Percentiles rank a stretch among this genome's conserved stretches.
phyloP scores from a whole-genome alignment of 305 asterid genomes.

The Fraxinus dipetala region DNA sequence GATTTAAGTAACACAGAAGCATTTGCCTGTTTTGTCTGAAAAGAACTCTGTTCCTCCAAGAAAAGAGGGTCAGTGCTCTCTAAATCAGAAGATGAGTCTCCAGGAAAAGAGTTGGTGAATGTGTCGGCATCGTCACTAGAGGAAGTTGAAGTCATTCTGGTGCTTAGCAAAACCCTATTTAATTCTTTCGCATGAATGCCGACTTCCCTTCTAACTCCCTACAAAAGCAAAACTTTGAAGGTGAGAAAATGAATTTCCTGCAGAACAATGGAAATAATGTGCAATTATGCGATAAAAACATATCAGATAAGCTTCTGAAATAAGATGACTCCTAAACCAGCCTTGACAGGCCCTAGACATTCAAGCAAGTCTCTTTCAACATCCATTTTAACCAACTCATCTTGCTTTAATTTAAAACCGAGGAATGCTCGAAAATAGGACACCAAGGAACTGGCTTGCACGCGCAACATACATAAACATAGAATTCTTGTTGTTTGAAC shows the following conservation, averaged over 20 bases:
- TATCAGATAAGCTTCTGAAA: background rate
- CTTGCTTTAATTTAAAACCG: background rate
- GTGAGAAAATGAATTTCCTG: constrained; percentile 2
- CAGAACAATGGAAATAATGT: background rate
- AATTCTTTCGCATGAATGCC: constrained; percentile 75
- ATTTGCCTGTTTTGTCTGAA: constrained; percentile 22
- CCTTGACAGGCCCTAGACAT: background rate
- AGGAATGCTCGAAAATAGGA: background rate
- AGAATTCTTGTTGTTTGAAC: background rate
- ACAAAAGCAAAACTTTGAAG: constrained; percentile 21
- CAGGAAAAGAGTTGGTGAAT: constrained; percentile 30
- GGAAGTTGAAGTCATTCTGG: constrained; percentile 30
- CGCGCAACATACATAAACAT: background rate
- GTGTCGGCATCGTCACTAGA: constrained; percentile 29
- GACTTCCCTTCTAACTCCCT: constrained; percentile 96
- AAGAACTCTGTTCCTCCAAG: constrained; percentile 30
- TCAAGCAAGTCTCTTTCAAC: background rate
- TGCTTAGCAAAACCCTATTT: constrained; percentile 45
- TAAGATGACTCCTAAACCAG: background rate
- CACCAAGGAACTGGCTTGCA: background rate
- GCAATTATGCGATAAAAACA: background rate
- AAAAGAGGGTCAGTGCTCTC: constrained; percentile 31
- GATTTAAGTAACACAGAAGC: constrained; percentile 45
- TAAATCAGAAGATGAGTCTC: constrained; percentile 34
- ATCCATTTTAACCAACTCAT: background rate